These are phyloP conservation scores for Solanum verrucosum DNA, from an alignment of 257 asterid species.

Conservation along the genomic window DNA sequence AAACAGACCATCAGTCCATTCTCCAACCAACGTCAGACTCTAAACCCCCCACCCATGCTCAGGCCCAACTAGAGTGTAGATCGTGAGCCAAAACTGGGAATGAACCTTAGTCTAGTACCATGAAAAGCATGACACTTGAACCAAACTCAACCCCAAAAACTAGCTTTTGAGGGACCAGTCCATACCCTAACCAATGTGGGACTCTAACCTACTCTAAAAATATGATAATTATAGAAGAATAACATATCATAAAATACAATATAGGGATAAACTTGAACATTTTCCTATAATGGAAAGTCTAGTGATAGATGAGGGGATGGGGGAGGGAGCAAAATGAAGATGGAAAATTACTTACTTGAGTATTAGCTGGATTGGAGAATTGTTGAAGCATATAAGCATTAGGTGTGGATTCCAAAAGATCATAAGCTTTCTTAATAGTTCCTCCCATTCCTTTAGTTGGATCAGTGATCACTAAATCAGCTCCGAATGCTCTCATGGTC, in stretches of 20 bases:
- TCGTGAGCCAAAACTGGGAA: background rate
- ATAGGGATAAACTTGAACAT: background rate
- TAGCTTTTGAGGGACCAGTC: background rate
- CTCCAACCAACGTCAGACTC: background rate
- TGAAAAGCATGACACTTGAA: background rate
- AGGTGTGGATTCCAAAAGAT: slow-evolving; percentile 37
- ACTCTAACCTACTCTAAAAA: background rate
- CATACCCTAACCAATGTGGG: background rate
- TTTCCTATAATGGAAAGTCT: background rate
- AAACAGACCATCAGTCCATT: background rate
- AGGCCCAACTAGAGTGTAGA: background rate
- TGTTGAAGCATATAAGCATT: slow-evolving; percentile 41
- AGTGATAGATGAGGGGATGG: background rate
- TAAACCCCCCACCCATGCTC: background rate
- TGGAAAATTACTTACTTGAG: slow-evolving; percentile 13
- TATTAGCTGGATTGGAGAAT: slow-evolving; percentile 44
- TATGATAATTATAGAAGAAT: background rate
- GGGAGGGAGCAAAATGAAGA: background rate
- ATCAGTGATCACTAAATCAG: slow-evolving; percentile 77
- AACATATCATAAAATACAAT: background rate
- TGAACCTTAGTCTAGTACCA: background rate
- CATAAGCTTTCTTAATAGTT: slow-evolving; percentile 35
- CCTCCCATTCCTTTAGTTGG: slow-evolving; percentile 53
- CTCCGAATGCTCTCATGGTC: slow-evolving; percentile 89
- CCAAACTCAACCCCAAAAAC: background rate